phyloP scores from a whole-genome alignment of 148 eudicot species.

The Chenopodium formosanum region DNA sequence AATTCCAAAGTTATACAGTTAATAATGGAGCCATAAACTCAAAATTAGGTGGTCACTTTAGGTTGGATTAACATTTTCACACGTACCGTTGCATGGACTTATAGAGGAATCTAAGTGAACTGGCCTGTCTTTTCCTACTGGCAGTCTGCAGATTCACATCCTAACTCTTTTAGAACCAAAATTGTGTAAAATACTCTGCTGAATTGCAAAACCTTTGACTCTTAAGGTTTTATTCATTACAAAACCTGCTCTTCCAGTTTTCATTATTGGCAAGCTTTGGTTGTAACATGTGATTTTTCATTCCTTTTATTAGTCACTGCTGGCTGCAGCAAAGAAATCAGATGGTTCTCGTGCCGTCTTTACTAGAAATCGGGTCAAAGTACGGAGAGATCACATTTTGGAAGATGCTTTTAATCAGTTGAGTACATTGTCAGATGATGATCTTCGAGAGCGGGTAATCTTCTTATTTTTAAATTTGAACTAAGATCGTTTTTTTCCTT shows the following conservation, averaged over 20 bases:
- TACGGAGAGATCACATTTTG: conserved; percentile 83
- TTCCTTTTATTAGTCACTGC: conserved; percentile 52
- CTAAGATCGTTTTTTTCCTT: not conserved
- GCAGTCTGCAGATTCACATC: not conserved
- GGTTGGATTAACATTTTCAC: not conserved
- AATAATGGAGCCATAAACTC: not conserved
- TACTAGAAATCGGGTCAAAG: conserved; percentile 69
- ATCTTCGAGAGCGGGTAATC: conserved; percentile 78
- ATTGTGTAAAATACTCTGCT: not conserved
- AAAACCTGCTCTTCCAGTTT: not conserved
- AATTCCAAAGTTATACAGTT: not conserved
- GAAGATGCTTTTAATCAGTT: conserved; percentile 90
- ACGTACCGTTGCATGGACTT: not conserved
- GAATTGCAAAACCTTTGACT: not conserved
- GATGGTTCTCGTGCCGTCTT: conserved; percentile 54
- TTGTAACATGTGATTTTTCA: conserved; percentile 9
- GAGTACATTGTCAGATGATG: conserved; percentile 72
- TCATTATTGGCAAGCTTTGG: conserved; percentile 2
- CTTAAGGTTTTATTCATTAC: not conserved
- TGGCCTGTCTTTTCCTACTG: not conserved
- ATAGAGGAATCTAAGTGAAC: not conserved
- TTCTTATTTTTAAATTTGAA: not conserved
- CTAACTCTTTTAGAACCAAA: not conserved
- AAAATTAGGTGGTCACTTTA: not conserved
- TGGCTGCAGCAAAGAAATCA: conserved; percentile 59